These are phyloP conservation scores for Trichosporon sp. DNA, from an alignment of 1,284 basidiomycete species.

Conservation along the genomic window DNA sequence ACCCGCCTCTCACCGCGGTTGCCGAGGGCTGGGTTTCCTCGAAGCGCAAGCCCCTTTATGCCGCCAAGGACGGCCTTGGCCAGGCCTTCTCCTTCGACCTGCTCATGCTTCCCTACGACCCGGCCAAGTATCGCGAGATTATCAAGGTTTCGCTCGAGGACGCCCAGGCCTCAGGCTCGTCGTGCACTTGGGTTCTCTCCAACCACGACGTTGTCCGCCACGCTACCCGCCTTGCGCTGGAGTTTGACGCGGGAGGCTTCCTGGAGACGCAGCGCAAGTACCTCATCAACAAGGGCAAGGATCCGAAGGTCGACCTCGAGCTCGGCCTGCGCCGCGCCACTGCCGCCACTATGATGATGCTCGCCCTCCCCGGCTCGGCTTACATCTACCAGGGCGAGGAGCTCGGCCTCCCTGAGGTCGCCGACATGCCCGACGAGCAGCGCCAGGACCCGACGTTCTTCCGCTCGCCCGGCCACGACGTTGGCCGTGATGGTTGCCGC, in stretches of 20 bases:
- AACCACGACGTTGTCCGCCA: conserved; percentile 42
- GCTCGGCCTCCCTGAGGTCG: conserved; percentile 38
- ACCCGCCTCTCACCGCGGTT: conserved; percentile 41
- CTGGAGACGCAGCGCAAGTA: conserved; percentile 20
- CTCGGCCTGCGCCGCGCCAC: conserved; percentile 29
- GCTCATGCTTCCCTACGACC: conserved; percentile 32
- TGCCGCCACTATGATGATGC: conserved; percentile 36
- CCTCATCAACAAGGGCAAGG: conserved; percentile 19
- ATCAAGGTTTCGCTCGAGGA: conserved; percentile 27
- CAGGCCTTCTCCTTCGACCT: conserved; percentile 45
- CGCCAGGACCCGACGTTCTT: conserved; percentile 41
- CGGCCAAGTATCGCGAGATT: conserved; percentile 16
- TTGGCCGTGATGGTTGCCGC: conserved; percentile 42
- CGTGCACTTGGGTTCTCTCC: conserved; percentile 41
- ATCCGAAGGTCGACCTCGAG: conserved; percentile 19
- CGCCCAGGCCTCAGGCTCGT: conserved; percentile 22
- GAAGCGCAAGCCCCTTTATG: conserved; percentile 36
- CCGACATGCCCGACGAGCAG: conserved; percentile 27
- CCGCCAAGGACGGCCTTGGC: conserved; percentile 30
- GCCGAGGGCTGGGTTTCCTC: conserved; percentile 41
- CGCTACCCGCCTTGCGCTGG: conserved; percentile 35
- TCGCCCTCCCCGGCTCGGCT: conserved; percentile 38
- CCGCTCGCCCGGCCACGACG: conserved; percentile 28
- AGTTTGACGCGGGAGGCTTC: conserved; percentile 18
- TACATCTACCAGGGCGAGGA: conserved; percentile 46